Base-by-base conservation (phyloP, 106 monocot genomes). In the Xerophyta viscosa region DNA sequence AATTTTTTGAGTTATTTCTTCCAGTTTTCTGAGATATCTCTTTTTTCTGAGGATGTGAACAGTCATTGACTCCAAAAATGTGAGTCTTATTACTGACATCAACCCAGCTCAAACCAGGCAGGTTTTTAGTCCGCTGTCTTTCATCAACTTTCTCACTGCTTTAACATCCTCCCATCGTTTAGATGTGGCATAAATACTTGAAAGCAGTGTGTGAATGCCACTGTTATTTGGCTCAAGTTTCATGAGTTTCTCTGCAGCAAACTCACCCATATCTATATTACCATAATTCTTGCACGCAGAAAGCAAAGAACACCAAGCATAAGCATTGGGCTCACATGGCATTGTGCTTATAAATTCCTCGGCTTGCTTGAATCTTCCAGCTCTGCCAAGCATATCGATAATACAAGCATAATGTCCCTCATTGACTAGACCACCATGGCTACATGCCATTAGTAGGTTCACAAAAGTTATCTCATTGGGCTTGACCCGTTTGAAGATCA, bases 211-310 rank as follows among this genome's bases (percentile, higher is more conserved):
- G 31, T 88, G 74, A 30, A 64, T 63, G 7, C 86, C 81, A 1
- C 55, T 66, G 36, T 77, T 71, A 1, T 48, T 61, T 8, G 86
- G 81, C 50, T 87, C 77, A 14, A 87, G 58, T 33, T 44, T 48
- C 60, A 87, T 58, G 24, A 81, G 56, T 45, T 76, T 81, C 56
- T 77, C 71, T 2, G 86, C 86, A 1, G 86, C 86, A 28, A 65
- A 1, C 70, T 87, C 77, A 4, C 70, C 81, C 17, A 87, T 27
- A 29, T 57, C 52, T 12, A 61, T 74, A 17, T 62, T 48, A 29
- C 66, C 65, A 27, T 71, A 67, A 6, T 51, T 81, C 53, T 53
- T 66, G 56, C 86, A 87, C 6, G 77, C 77, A 46, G 77, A 77
- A 5, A 87, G 71, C 71, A 81, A 56, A 58, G 86, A 75, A 18